Base-by-base conservation (phyloP, 106 monocot species). In the Dioscorea dumetorum region DNA sequence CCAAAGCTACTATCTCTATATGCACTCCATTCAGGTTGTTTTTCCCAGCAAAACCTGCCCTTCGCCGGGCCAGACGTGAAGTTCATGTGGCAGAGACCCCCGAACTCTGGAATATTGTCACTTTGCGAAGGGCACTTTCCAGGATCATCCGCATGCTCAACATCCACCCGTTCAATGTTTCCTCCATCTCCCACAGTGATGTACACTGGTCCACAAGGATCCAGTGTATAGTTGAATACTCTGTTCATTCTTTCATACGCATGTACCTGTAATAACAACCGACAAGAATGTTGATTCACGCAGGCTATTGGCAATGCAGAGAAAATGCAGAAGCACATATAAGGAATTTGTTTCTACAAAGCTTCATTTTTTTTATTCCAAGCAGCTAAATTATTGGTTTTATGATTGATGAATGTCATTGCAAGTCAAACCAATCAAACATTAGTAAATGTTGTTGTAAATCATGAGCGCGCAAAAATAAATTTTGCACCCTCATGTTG, bases 111-210 rank as follows among this genome's bases (percentile, higher is more conserved):
- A 5, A 59, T 66, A 24, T 84, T 94, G 23, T 84, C 87, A 62
- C 63, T 61, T 51, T 77, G 34, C 48, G 79, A 80, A n/a, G 94
- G 90, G 63, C 94, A 94, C 49, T 90, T 87, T 61, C 81, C 87
- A 31, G 80, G 80, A 33, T 94, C 94, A 67, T 94, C 94, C 8
- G 94, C 87, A 72, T 79, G 74, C 13, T 90, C 90, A 18, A 85
- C 61, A 31, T 90, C 84, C 5, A 94, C 62, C 73, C 82, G 67
- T 77, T 94, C 94, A 67, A 91, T 88, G 33, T 88, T 95, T 58
- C 95, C 95, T 18, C 95, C 95, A 72, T 95, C 95, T 70, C 95
- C 95, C 48, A 91, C 77, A n/a, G 79, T 88, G 73, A 91, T 95
- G 64, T 91, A 88, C 20, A 95, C 83, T 10, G 88, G 88, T 22